phyloP scores from a whole-genome alignment of 768 basidiomycete genomes.

The Rhodotorula taiwanensis region DNA sequence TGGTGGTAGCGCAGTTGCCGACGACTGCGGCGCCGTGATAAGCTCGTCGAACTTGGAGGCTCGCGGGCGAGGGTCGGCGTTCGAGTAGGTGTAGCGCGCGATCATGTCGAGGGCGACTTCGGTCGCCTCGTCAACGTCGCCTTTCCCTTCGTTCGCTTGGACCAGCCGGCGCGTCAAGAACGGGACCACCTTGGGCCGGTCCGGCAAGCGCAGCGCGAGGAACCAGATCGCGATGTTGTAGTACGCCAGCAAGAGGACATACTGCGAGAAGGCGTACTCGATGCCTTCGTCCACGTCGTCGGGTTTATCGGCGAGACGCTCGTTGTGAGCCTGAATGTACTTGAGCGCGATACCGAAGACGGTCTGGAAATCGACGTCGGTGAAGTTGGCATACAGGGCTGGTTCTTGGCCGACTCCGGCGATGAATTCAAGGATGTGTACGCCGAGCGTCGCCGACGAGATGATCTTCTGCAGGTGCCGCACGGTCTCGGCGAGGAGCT shows the following conservation, averaged over 20 bases:
- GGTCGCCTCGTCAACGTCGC: slow-evolving; percentile 73
- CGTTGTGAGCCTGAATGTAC: slow-evolving; percentile 78
- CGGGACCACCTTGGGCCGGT: slow-evolving; percentile 70
- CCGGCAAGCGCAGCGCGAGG: slow-evolving; percentile 70
- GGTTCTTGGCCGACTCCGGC: slow-evolving; percentile 75
- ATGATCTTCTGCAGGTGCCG: slow-evolving; percentile 87
- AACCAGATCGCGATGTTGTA: slow-evolving; percentile 81
- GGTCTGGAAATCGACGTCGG: slow-evolving; percentile 80
- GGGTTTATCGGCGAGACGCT: slow-evolving; percentile 30
- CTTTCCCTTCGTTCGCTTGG: slow-evolving; percentile 70
- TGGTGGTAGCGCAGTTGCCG: slow-evolving; percentile 9
- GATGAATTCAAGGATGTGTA: slow-evolving; percentile 92
- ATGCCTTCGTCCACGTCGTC: slow-evolving; percentile 42
- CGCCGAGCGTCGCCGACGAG: slow-evolving; percentile 83
- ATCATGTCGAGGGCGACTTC: slow-evolving; percentile 99
- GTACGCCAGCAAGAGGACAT: slow-evolving; percentile 41
- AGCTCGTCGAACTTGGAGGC: slow-evolving; percentile 70
- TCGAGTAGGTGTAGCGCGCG: slow-evolving; percentile 85
- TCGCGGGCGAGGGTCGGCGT: slow-evolving; percentile 83
- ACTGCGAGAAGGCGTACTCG: slow-evolving; percentile 60
- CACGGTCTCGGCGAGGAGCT: slow-evolving; percentile 68
- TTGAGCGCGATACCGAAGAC: slow-evolving; percentile 90
- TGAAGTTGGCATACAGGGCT: slow-evolving; percentile 77
- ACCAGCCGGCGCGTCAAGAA: slow-evolving; percentile 82
- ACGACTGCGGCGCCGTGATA: slow-evolving; percentile 54